phyloP scores from a whole-genome alignment of 2,329 filamentous ascomycete genomes.

The Botrytis hyacinthi region DNA sequence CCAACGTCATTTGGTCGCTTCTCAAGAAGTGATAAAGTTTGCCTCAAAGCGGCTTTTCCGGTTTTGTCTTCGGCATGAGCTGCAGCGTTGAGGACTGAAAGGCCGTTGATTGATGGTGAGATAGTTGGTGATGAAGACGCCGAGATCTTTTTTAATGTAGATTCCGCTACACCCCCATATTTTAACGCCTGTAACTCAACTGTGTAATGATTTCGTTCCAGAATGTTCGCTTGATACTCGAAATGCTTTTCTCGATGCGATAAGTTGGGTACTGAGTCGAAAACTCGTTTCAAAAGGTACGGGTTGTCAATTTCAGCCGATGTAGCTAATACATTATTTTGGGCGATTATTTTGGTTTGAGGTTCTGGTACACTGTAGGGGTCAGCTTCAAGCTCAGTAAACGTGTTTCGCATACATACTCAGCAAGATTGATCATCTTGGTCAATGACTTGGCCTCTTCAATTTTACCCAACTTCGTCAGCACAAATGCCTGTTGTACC shows the following conservation, averaged over 20 bases:
- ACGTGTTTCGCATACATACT: constrained; percentile 49
- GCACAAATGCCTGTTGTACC: constrained; percentile 72
- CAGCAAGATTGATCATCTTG: constrained; percentile 57
- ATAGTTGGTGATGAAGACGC: constrained; percentile 48
- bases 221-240: constrained; percentile 61
- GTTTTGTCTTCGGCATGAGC: constrained; percentile 64
- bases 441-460: constrained; percentile 65
- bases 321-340: constrained; percentile 58
- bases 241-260: constrained; percentile 65
- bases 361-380: constrained; percentile 59
- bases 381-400: constrained; percentile 35
- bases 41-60: constrained; percentile 67
- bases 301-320: constrained; percentile 56
- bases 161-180: constrained; percentile 56
- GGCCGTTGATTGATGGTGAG: constrained; percentile 51
- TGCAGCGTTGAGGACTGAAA: constrained; percentile 69
- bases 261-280: constrained; percentile 53
- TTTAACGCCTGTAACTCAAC: constrained; percentile 68
- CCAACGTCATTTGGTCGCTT: constrained; percentile 78
- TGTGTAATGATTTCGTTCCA: constrained; percentile 62
- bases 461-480: constrained; percentile 62
- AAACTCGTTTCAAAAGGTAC: constrained; percentile 62
- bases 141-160: constrained; percentile 47
- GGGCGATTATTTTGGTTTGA: constrained; percentile 63
- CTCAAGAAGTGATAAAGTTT: constrained; percentile 67